Conservation (phyloP, 352 stramenopile genomes). For the Globisporangium abappressorium region DNA sequence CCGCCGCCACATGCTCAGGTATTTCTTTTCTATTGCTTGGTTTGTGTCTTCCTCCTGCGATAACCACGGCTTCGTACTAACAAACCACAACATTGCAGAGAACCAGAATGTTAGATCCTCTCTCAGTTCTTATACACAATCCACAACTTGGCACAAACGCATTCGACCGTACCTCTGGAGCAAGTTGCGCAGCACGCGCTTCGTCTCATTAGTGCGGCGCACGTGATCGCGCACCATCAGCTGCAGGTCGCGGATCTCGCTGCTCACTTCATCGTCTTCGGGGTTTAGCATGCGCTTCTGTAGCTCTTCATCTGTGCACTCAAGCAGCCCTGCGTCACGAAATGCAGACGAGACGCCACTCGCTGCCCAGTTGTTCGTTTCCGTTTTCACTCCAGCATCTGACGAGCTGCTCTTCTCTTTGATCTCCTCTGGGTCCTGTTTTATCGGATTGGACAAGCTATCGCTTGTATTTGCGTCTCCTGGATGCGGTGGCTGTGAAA, state of each 20-base stretch:
- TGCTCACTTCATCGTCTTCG: conserved; percentile 60
- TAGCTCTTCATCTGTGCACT: conserved; percentile 30
- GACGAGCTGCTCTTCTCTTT: background rate
- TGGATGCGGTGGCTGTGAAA: background rate
- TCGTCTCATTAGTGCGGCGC: conserved; percentile 55
- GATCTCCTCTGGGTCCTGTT: background rate
- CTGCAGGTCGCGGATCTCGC: conserved; percentile 60
- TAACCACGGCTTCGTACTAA: conserved; percentile 68
- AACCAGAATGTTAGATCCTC: background rate
- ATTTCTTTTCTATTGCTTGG: conserved; percentile 49
- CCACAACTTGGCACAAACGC: background rate
- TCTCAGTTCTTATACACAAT: too few relatives aligned
- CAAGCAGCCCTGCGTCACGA: conserved; percentile 47
- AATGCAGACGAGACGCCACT: conserved; percentile 29
- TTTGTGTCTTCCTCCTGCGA: conserved; percentile 43
- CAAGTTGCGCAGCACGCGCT: conserved; percentile 48
- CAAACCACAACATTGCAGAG: background rate
- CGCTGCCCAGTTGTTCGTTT: conserved; percentile 26
- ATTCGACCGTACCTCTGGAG: conserved; percentile 42
- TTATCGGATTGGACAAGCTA: background rate
- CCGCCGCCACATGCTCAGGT: conserved; percentile 53
- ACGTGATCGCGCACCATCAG: conserved; percentile 36
- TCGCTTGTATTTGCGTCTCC: background rate
- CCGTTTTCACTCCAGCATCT: background rate
- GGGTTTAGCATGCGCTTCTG: conserved; percentile 23